Base-by-base conservation (phyloP, 2,329 filamentous ascomycete species). In the Cladosporium sp. region DNA sequence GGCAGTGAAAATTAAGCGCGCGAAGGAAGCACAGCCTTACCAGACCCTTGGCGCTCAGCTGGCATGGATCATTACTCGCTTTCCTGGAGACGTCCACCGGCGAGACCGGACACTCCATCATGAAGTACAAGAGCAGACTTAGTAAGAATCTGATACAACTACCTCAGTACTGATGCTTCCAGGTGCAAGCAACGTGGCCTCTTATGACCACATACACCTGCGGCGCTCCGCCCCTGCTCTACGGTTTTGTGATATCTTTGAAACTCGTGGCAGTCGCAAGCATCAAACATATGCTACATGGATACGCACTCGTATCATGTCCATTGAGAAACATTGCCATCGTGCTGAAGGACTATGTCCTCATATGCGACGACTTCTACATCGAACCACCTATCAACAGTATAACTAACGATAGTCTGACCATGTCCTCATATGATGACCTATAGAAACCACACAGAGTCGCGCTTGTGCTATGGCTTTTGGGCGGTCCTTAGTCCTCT, bases 21-120 rank as follows among this genome's bases (percentile, higher is more conserved):
- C 30, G 30, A 55, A 55, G 52, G 52, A 34, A 55, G 32, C 52
- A 55, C 52, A 55, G 52, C 52, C 52, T 32, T 52, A 28, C 28
- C 12, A 55, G 26, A 30, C 18, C 32, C 26, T 15, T 21, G 28
- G 8, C 18, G 15, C 21, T 55, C 52, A 55, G 52, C 30, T 55
- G 52, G 6, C 28, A 34, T 34, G 28, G 52, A 32, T n/a, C 18
- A 54, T 54, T 30, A 32, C 51, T 54, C 51, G 51, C 15, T 47
- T 21, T 12, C 41, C 3, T 47, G 41, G 41, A 44, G 18, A 44
- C 14, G 3, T 14, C 4, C 38, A 21, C 18, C 8, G 7, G 14
- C 11, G 14, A 18, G 12, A 14, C 12, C 38, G 6, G 32, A 34
- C 32, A 34, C 32, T 34, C 32, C 32, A 34, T 34, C 3, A 44